Conservation (phyloP, 2,329 filamentous ascomycete genomes). For the Diaporthe eres region DNA sequence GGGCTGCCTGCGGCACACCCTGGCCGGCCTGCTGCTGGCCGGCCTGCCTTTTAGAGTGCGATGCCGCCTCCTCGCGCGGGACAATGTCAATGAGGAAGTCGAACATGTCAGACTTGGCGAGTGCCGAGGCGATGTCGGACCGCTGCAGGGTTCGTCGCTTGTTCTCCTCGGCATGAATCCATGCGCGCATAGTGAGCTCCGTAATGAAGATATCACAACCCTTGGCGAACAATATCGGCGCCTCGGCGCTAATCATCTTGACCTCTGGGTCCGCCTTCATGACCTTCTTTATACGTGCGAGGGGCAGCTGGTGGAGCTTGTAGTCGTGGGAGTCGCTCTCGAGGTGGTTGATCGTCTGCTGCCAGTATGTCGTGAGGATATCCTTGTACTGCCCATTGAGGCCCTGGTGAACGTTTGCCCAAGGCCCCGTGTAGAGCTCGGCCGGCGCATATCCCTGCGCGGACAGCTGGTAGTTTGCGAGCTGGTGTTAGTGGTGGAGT, state of each 20-base stretch:
- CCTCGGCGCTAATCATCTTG: conserved; percentile 99
- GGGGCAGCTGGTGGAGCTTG: conserved; percentile 95
- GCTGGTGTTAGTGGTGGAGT: conserved; percentile 34
- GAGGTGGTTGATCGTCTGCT: conserved; percentile 96
- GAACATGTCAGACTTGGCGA: conserved; percentile 99
- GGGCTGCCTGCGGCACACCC: conserved; percentile 62
- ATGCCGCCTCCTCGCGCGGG: conserved; percentile 90
- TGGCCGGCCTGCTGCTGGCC: conserved; percentile 60
- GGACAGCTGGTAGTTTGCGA: conserved; percentile 74
- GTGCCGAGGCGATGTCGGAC: conserved; percentile 94
- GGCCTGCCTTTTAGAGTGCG: conserved; percentile 83
- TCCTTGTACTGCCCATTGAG: conserved; percentile 94
- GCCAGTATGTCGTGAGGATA: conserved; percentile 98
- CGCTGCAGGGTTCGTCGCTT: conserved; percentile 95
- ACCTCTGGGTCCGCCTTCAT: conserved; percentile 99
- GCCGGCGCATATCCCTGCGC: conserved; percentile 90
- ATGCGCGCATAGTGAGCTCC: conserved; percentile 98
- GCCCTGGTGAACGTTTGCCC: conserved; percentile 98
- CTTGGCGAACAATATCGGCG: conserved; percentile 97
- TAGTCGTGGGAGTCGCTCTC: conserved; percentile 98
- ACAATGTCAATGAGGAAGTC: conserved; percentile 99
- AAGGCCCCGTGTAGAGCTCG: conserved; percentile 93
- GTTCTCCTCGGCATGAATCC: conserved; percentile 99
- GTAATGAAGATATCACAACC: conserved; percentile 99
- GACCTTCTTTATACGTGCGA: conserved; percentile 99